phyloP scores from a whole-genome alignment of 225 moss, liverwort and hornwort species.

The Sphagnum tenellum region DNA sequence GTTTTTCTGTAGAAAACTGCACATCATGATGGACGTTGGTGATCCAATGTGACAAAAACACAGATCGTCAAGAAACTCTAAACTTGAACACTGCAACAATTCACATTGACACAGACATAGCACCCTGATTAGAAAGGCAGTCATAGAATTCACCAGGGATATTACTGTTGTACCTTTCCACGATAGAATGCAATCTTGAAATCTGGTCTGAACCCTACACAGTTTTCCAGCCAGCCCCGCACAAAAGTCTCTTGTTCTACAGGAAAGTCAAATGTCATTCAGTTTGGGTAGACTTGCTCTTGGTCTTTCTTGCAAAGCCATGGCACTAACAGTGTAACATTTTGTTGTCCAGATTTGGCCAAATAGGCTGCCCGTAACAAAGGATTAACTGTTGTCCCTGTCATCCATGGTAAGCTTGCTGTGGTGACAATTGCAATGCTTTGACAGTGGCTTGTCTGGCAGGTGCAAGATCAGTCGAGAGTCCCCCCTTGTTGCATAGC shows the following conservation, averaged over 20 bases:
- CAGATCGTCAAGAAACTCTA: too few relatives aligned
- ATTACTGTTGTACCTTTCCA: conserved; percentile 48
- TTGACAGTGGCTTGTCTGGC: conserved; percentile 19
- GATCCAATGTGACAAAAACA: neutral
- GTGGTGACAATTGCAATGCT: conserved; percentile 91
- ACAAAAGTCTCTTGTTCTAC: conserved; percentile 76
- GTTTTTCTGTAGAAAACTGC: conserved; percentile 80
- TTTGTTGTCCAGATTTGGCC: conserved; percentile 70
- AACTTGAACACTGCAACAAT: too few relatives aligned
- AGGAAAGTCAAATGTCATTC: conserved; percentile 69
- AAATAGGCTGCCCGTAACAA: conserved; percentile 90
- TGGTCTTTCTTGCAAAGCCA: conserved; percentile 92
- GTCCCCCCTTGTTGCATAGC: conserved; percentile 66
- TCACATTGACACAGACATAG: too few relatives aligned
- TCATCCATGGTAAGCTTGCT: conserved; percentile 97
- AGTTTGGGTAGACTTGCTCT: conserved; percentile 78
- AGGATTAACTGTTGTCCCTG: conserved; percentile 94
- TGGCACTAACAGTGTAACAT: conserved; percentile 78
- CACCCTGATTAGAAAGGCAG: too few relatives aligned
- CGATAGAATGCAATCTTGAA: conserved; percentile 95
- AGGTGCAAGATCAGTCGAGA: conserved; percentile 29
- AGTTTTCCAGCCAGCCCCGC: conserved; percentile 74
- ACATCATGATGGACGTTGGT: neutral
- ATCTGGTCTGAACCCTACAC: conserved; percentile 78
- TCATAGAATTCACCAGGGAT: too few relatives aligned